Conservation (phyloP, 1,284 basidiomycete species). For the Ceratorhiza oryzae-sativae region DNA sequence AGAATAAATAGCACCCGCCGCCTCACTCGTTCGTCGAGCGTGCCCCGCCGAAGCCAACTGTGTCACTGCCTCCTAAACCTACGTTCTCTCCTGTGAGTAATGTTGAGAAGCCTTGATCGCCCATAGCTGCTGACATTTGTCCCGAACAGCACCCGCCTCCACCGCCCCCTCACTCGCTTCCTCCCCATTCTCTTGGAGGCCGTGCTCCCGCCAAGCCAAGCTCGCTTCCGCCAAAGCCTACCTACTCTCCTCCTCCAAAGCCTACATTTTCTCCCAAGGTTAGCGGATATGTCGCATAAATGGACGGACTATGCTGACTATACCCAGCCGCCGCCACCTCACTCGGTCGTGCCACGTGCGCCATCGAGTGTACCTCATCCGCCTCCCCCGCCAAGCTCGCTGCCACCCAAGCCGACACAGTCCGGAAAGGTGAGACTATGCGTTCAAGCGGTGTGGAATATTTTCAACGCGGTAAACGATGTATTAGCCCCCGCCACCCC, state of each 20-base stretch:
- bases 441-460: neutral
- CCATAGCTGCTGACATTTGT: neutral
- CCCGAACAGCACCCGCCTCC: neutral
- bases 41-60: neutral
- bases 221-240: conserved; percentile 18
- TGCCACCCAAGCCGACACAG: conserved; percentile 25
- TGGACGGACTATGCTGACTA: neutral
- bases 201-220: conserved; percentile 14
- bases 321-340: conserved; percentile 1
- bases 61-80: conserved; percentile 2
- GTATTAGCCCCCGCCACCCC: conserved; percentile 10
- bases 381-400: neutral
- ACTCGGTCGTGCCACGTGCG: neutral
- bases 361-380: neutral
- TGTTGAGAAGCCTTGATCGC: no score
- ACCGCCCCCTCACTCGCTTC: neutral
- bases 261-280: conserved; percentile 31
- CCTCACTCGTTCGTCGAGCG: neutral
- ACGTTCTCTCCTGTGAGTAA: conserved; percentile 12
- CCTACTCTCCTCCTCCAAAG: conserved; percentile 3
- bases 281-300: neutral
- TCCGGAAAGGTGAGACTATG: conserved; percentile 9
- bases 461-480: neutral
- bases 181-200: conserved; percentile 11
- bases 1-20: neutral